These are phyloP conservation scores for Olyra latifolia DNA, from an alignment of 176 grass and related monocot species.

Conservation along the genomic window DNA sequence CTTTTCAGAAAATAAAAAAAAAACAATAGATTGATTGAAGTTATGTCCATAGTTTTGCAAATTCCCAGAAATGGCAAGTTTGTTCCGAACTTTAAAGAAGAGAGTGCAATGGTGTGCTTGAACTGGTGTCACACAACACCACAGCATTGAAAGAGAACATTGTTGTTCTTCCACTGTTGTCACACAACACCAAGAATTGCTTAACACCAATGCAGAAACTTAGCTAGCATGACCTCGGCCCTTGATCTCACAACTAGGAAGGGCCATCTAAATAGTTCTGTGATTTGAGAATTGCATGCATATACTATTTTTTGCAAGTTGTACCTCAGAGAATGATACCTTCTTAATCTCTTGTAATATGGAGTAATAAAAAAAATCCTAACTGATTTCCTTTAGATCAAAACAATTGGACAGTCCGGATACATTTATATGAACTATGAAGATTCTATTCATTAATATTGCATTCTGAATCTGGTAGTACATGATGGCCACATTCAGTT, in stretches of 20 bases:
- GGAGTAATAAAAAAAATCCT: not conserved
- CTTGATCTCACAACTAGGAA: not conserved
- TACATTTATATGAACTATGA: not conserved
- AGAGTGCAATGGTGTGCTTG: not conserved
- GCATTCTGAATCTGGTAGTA: not conserved
- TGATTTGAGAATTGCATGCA: not conserved
- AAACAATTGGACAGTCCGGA: not conserved
- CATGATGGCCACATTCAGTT: slow-evolving; percentile 4
- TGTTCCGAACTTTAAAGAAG: not conserved
- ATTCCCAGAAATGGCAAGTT: not conserved
- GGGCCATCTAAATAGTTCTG: not conserved
- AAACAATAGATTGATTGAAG: not conserved
- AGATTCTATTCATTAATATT: not conserved
- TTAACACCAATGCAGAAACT: not conserved
- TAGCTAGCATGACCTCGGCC: not conserved
- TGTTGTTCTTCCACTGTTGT: not conserved
- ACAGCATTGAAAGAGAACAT: too few relatives aligned
- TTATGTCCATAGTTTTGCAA: not conserved
- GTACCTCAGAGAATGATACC: not conserved
- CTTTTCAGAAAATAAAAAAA: not conserved
- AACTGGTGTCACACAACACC: not conserved
- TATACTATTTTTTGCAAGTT: not conserved
- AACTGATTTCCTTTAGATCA: not conserved
- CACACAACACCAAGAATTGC: not conserved
- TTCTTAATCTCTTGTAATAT: not conserved